Evolutionary conservation across 176 grass and related monocot genomes (phyloP).

Genomic region (Avena atlantica): DNA sequence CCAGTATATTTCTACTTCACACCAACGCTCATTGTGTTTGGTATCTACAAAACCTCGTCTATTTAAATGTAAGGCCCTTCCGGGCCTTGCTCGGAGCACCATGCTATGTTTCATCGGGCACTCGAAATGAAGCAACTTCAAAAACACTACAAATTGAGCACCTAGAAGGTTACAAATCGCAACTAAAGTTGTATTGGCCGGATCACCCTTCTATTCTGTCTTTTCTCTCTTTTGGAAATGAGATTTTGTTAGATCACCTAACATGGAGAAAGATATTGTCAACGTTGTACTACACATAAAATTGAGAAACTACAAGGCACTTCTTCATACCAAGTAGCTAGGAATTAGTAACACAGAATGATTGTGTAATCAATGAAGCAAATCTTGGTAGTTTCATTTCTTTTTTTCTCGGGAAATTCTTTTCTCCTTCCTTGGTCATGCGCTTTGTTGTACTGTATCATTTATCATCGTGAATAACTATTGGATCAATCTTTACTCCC

Average conservation of each 20-base stretch:
- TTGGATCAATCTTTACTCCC: no score
- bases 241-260: neutral
- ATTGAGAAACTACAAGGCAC: neutral
- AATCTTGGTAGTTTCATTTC: neutral
- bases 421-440: neutral
- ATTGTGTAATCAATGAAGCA: neutral
- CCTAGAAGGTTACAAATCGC: neutral
- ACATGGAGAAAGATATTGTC: constrained; percentile 19
- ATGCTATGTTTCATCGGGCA: neutral
- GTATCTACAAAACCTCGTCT: constrained; percentile 70
- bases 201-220: neutral
- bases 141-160: neutral
- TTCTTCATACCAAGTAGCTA: neutral
- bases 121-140: neutral
- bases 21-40: constrained; percentile 62
- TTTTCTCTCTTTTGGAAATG: neutral
- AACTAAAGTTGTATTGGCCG: neutral
- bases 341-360: neutral
- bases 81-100: neutral
- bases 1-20: constrained; percentile 72
- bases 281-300: constrained; percentile 19
- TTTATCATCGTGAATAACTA: neutral
- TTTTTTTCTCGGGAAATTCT: neutral
- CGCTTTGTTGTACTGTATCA: neutral
- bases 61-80: constrained; percentile 39